A percentile compares a stretch with the other conserved stretches of the same genome.
These are phyloP conservation scores for Apiospora malaysiana DNA, from an alignment of 2,329 filamentous ascomycete species.

Conservation along the genomic window DNA sequence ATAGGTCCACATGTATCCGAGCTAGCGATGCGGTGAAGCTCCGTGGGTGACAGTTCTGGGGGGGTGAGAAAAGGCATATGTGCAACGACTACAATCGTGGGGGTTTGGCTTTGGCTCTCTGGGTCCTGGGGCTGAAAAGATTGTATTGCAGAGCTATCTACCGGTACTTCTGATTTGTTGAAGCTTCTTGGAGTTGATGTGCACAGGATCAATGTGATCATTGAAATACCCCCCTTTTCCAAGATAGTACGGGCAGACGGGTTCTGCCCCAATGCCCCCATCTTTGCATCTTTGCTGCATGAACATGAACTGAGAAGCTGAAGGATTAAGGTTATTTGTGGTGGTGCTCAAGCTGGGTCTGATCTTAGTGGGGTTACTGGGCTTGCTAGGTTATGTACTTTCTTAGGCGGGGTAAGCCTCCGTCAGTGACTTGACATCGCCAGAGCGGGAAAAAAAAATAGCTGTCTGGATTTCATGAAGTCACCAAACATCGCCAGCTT, in stretches of 20 bases:
- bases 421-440: neutral
- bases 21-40: neutral
- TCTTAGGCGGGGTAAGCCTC: constrained; percentile 3
- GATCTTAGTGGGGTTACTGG: neutral
- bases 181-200: too few species aligned
- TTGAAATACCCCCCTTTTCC: too few species aligned
- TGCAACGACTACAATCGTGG: too few species aligned
- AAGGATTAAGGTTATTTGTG: constrained; percentile 10
- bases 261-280: too few species aligned
- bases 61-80: too few species aligned
- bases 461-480: neutral
- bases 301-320: neutral
- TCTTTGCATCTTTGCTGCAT: too few species aligned
- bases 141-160: too few species aligned
- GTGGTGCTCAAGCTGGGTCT: constrained; percentile 2
- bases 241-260: neutral
- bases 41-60: neutral
- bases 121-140: too few species aligned
- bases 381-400: too few species aligned
- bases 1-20: neutral
- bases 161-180: too few species aligned
- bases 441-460: neutral
- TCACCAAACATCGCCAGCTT: neutral
- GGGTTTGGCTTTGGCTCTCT: too few species aligned
- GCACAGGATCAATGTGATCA: too few species aligned